A percentile compares a stretch with the other conserved stretches of the same genome.
Evolutionary conservation across 495 filamentous ascomycete genomes (phyloP).

Genomic region (Bacidia rubella): DNA sequence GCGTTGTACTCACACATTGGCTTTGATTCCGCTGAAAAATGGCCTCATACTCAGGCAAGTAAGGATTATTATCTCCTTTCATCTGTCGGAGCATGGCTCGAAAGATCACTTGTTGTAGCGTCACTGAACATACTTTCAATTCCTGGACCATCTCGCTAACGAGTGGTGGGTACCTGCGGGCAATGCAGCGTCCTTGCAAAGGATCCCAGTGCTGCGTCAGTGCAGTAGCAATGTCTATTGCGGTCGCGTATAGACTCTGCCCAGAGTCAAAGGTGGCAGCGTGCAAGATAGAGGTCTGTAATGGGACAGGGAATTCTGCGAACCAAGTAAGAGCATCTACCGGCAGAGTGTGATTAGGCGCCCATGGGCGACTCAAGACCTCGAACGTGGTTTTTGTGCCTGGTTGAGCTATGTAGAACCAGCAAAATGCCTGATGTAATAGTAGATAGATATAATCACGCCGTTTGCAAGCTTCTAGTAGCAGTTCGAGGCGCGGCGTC

Average conservation of each 20-base stretch:
- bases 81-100: constrained; percentile 31
- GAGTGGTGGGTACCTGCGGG: constrained; percentile 41
- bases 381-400: constrained; percentile 18
- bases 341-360: constrained; percentile 25
- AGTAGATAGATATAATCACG: constrained; percentile 50
- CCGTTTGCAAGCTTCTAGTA: constrained; percentile 40
- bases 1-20: not conserved
- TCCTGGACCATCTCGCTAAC: constrained; percentile 41
- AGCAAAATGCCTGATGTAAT: constrained; percentile 56
- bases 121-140: constrained; percentile 40
- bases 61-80: constrained; percentile 12
- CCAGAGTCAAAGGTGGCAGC: not conserved
- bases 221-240: not conserved
- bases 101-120: constrained; percentile 47
- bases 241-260: not conserved
- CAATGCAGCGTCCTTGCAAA: constrained; percentile 22
- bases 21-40: constrained; percentile 17
- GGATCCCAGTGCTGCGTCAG: constrained; percentile 22
- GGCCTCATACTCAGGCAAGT: constrained; percentile 9
- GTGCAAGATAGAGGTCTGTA: constrained; percentile 7
- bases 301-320: constrained; percentile 34
- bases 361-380: constrained; percentile 24
- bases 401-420: constrained; percentile 16
- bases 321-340: constrained; percentile 36
- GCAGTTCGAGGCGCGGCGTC: constrained; percentile 38